Base-by-base conservation (phyloP, 768 basidiomycete species). In the Xerocomus brunneocitrinus region DNA sequence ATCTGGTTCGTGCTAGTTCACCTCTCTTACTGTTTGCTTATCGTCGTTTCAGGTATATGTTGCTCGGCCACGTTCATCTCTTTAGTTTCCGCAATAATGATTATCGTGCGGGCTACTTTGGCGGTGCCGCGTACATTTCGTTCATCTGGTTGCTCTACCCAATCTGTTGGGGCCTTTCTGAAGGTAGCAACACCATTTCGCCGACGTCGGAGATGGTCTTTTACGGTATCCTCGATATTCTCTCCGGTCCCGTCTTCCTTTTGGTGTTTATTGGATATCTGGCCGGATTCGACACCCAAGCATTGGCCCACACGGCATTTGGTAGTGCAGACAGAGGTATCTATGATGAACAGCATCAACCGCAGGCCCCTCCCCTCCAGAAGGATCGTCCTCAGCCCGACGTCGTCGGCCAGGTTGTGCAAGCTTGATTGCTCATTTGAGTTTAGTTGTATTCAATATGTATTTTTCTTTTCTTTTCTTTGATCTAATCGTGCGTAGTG, bases 81-180 rank as follows among this genome's bases (percentile, higher is more conserved):
- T 62, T 56, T 19, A 61, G 63, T 22, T 71, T 67, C 62, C 57
- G 64, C 35, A 58, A 61, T 10, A 59, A 51, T 0, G 50, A 49
- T 9, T 63, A 69, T 30, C 68, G 65, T 16, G 16, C 27, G 5
- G 63, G 65, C 5, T 75, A 71, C 60, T 52, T 67, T 14, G 27
- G 51, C 19, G 72, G 74, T n/a, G 74, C 78, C 3, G 59, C 57
- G 13, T 74, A 74, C 68, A 70, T 84, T 55, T 70, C 75, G n/a
- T 73, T 81, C 67, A 70, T 83, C 58, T 82, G 79, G 77, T 51
- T 78, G 52, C 58, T 80, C n/a, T 83, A 83, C 68, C 79, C 82
- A 9, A 75, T 84, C 56, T 73, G 72, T 25, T 83, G 81, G 82
- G 81, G 76, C 46, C 68, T 79, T 30, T 73, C 74, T 25, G 81